Base-by-base conservation (phyloP, 345 rosid species). In the Populus alba region DNA sequence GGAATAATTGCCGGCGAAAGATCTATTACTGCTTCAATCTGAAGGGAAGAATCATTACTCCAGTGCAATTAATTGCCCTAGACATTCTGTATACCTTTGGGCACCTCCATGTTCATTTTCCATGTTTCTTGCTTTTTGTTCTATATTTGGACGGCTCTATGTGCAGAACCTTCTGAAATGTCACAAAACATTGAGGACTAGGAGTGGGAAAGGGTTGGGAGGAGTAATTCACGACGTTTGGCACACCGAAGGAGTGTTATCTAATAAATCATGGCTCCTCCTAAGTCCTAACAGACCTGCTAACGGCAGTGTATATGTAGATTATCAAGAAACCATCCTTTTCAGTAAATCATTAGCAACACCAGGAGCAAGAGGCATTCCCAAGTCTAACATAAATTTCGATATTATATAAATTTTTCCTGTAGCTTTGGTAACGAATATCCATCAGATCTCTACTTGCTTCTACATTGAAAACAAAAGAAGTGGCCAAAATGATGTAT, bases 311-410 rank as follows among this genome's bases (percentile, higher is more conserved):
- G 63, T 55, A 68, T 70, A 43, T 41, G 76, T 41, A 70, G 75
- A 80, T 72, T 73, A 84, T 84, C 81, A 79, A 78, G 75, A 83
- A 77, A 69, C 53, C 74, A 63, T 73, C 66, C 81, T 85, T 84
- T 83, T 72, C 81, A 87, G 75, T 73, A 81, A 83, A 87, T 90
- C 89, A 83, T 84, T 62, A 62, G 86, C 78, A 79, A 74, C 80
- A 77, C 72, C 81, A 82, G 38, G 63, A 27, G 73, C 75, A 80
- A 70, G 74, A 38, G 51, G 72, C 81, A 80, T 79, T 77, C 80
- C 63, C 75, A 74, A 79, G 77, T 74, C 77, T 79, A 63, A 76
- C 78, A 63, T 75, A 70, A 74, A 78, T 81, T 78, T 78, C 57
- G 74, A 80, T 73, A 70, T 51, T 23, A 66, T 81, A 51, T 66